These are phyloP conservation scores for Hypomyces perniciosus DNA, from an alignment of 2,329 filamentous ascomycete species.

Conservation along the genomic window DNA sequence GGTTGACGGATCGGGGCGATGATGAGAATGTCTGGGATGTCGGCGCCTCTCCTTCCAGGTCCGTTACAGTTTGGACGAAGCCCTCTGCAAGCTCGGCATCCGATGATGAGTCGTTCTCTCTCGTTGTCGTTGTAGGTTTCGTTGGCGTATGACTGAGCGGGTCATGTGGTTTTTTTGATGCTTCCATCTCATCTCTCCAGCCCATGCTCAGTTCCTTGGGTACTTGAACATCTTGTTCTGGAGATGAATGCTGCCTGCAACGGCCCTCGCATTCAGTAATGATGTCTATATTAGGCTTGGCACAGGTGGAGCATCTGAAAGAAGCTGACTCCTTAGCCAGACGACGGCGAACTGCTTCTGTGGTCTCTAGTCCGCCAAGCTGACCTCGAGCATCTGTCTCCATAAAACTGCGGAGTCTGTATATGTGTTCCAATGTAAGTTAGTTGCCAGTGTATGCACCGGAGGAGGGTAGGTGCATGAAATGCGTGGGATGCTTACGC, in stretches of 20 bases:
- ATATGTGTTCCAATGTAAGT: neutral
- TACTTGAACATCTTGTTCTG: slow-evolving; percentile 39
- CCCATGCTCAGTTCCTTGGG: slow-evolving; percentile 57
- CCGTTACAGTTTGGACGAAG: slow-evolving; percentile 43
- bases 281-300: slow-evolving; percentile 65
- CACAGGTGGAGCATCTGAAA: slow-evolving; percentile 69
- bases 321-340: slow-evolving; percentile 61
- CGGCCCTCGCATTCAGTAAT: slow-evolving; percentile 63
- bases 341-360: slow-evolving; percentile 57
- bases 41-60: too few relatives aligned
- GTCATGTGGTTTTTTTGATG: neutral
- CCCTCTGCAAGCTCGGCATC: slow-evolving; percentile 50
- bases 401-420: slow-evolving; percentile 77
- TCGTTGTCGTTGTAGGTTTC: neutral
- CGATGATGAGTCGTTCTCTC: slow-evolving; percentile 32
- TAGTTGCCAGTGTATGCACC: neutral
- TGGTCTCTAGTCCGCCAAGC: slow-evolving; percentile 79
- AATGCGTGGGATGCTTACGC: slow-evolving; percentile 33
- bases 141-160: neutral
- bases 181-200: slow-evolving; percentile 65
- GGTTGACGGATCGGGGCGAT: neutral
- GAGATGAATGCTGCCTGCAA: slow-evolving; percentile 33
- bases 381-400: slow-evolving; percentile 83
- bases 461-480: neutral
- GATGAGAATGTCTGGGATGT: slow-evolving; percentile 4